A percentile compares a stretch with the other conserved stretches of the same genome.
phyloP scores from a whole-genome alignment of 495 filamentous ascomycete genomes.

The Neurospora cerealis region DNA sequence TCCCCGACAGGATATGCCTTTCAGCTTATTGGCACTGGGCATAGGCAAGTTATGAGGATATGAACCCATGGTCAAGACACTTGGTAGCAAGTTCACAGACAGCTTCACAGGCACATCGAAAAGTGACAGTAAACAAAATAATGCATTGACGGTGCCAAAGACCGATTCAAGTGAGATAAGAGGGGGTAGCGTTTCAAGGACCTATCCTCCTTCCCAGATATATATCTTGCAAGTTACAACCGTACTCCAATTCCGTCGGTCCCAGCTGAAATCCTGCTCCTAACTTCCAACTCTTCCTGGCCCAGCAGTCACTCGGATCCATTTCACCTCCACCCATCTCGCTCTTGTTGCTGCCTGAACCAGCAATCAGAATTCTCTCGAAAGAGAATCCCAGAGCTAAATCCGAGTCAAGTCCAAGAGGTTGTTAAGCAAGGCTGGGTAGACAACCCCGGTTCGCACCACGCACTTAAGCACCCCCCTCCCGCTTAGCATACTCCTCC shows the following conservation, averaged over 20 bases:
- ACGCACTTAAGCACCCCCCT: slow-evolving; percentile 49
- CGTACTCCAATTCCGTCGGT: not conserved
- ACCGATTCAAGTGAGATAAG: not conserved
- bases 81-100: too few relatives aligned
- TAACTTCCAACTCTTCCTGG: not conserved
- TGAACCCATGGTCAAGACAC: too few relatives aligned
- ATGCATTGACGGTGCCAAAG: not conserved
- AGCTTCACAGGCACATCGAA: not conserved
- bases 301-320: not conserved
- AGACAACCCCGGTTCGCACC: not conserved
- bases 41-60: too few relatives aligned
- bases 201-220: not conserved
- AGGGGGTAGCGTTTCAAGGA: not conserved
- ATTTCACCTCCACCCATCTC: not conserved
- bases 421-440: too few relatives aligned
- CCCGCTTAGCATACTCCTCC: slow-evolving; percentile 71
- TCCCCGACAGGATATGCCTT: too few relatives aligned
- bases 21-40: too few relatives aligned
- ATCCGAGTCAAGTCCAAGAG: not conserved
- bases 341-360: not conserved
- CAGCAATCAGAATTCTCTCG: not conserved
- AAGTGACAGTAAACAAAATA: not conserved
- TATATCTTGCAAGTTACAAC: not conserved
- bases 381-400: not conserved
- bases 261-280: not conserved